Percentiles rank a stretch among this genome's conserved stretches.
Conservation (phyloP, 208 protist genomes). For the Acanthamoeba quina region DNA sequence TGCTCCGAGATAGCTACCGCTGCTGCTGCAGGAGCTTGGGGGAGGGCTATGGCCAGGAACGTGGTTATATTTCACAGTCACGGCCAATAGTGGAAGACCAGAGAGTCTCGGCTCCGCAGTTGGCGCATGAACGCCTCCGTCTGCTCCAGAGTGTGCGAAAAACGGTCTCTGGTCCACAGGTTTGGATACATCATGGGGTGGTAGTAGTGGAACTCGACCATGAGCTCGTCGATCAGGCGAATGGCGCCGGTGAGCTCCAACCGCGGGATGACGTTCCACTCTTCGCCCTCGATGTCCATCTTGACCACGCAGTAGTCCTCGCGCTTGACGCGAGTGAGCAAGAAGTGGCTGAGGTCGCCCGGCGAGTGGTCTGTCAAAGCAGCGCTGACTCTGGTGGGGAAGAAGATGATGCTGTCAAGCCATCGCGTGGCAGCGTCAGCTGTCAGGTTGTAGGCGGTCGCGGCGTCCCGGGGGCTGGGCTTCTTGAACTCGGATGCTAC, state of each 20-base stretch:
- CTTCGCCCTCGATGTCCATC: neutral
- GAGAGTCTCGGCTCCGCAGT: too few species aligned
- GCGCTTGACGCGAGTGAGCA: neutral
- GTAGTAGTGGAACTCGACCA: neutral
- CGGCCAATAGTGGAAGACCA: too few species aligned
- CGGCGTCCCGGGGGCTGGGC: neutral
- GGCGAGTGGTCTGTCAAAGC: neutral
- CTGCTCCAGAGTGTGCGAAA: too few species aligned
- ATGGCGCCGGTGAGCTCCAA: neutral
- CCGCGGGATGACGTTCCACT: neutral
- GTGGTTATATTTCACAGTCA: too few species aligned
- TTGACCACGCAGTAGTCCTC: slow-evolving; percentile 12
- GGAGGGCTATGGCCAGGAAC: too few species aligned
- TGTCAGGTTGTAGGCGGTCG: neutral
- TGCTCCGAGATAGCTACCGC: too few species aligned
- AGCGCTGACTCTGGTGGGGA: neutral
- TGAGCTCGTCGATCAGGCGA: neutral
- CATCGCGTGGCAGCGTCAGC: neutral
- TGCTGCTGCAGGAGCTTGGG: too few species aligned
- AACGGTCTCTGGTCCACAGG: too few species aligned
- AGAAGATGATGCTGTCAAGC: neutral
- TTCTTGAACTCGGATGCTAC: neutral
- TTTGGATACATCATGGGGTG: neutral
- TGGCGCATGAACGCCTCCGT: too few species aligned
- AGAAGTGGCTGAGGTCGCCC: neutral